Base-by-base conservation (phyloP, 1,284 basidiomycete genomes). In the Caloboletus firmus region DNA sequence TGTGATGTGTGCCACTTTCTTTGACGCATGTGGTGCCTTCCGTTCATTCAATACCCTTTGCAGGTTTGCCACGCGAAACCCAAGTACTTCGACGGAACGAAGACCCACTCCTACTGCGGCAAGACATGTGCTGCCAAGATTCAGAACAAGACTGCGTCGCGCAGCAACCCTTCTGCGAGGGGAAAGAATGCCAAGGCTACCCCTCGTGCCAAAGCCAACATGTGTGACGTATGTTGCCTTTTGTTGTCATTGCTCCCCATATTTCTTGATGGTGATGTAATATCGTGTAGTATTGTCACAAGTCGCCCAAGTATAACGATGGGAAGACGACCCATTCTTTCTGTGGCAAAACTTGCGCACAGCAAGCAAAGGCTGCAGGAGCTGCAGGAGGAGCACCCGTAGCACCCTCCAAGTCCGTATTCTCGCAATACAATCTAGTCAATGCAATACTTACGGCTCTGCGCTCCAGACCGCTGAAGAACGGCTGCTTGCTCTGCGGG, bases 291-390 rank as follows among this genome's bases (percentile, higher is more conserved):
- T 59, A 64, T 34, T 84, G 82, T 62, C 77, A 79, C 55, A 74
- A 72, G 51, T 74, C 80, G 30, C 81, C 82, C 35, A 82, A 81
- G 59, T 76, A 78, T 55, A 72, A 72, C 34, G 83, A 84, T 60
- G 79, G 81, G 17, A 73, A 72, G 15, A 76, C 72, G 42, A 76
- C 71, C 3, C 81, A 83, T 64, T 75, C 79, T 17, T 85, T 76
- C 62, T 85, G 83, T 60, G 72, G 81, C 62, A 83, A 80, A 60
- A 75, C 80, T 9, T 85, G 83, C 58, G 82, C 83, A 7, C 75
- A 73, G 58, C 76, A 73, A 46, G 75, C 77, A 30, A 72, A 66
- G 52, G 58, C 66, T 59, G 60, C 69, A 62, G 67, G 64, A 36
- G 53, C 56, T 46, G 57, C 64, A 64, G 65, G 67, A 48, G 60